Evolutionary conservation across 345 rosid genomes (phyloP), one percentile per base, ranked within the genome.

Genomic region (Salix exigua): DNA sequence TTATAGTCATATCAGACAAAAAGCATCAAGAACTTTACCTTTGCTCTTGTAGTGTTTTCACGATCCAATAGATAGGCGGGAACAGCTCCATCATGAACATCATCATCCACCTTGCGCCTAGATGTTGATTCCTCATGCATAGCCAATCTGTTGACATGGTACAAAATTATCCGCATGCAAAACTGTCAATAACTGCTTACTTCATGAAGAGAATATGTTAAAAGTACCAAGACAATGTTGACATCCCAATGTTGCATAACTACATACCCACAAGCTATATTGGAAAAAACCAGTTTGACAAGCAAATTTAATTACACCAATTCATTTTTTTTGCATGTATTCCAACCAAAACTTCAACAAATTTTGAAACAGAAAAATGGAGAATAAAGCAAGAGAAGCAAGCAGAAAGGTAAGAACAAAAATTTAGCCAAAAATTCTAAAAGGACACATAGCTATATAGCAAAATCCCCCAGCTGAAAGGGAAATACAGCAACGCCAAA

Each of bases 21-120:
- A 58, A 75, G 23, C 38, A 46, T 37, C 31, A 30, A 51, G 50
- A 13, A 4, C 50, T 67, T 2, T 75, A 88, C 99, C 90, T 96
- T 96, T 13, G 94, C 96, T 17, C 98, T 86, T 62, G 90, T 75
- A 19, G 99, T 96, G 37, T 80, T 81, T 69, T 93, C 98, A 87
- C 99, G 98, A 85, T 96, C 99, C 79, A 96, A 84, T 17, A 96
- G 89, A 86, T 96, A 93, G 66, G 98, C 91, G 77, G 99, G 99
- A 84, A 91, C 79, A 81, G 98, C 98, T 82, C 98, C 99, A n/a
- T 96, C 95, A 16, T 82, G 88, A 63, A 96, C 97, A 53, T 96
- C 83, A 71, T 94, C 98, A 73, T 90, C 99, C 73, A 84, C 89
- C 81, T 91, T 91, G 73, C 99, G 90, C 82, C 97, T 87, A 60